phyloP scores from a whole-genome alignment of 2,329 filamentous ascomycete genomes.

The Raffaelea albimanens region DNA sequence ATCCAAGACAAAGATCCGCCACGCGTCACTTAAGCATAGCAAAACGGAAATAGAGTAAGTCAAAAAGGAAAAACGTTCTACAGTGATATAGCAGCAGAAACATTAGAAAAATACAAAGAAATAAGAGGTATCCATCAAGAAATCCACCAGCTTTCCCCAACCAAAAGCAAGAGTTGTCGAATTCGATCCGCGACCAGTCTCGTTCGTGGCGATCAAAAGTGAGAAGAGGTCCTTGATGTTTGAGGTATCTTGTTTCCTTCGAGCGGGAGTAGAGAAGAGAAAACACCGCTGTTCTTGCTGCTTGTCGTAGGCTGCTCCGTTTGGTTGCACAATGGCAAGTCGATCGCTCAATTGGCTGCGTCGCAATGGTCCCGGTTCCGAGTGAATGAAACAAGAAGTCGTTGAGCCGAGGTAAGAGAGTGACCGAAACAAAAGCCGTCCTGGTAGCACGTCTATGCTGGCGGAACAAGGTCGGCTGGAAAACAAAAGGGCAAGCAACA shows the following conservation, averaged over 20 bases:
- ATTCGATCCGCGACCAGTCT: not conserved
- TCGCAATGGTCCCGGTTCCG: too few species aligned
- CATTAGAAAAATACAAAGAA: slow-evolving; percentile 6
- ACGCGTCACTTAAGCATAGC: not conserved
- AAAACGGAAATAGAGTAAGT: not conserved
- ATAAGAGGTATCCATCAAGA: slow-evolving; percentile 11
- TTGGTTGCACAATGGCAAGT: too few species aligned
- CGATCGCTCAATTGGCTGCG: too few species aligned
- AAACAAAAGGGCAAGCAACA: too few species aligned
- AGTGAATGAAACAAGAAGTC: too few species aligned
- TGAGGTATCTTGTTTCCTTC: not conserved
- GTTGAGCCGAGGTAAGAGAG: too few species aligned
- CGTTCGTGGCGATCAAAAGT: not conserved
- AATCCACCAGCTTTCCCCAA: slow-evolving; percentile 6
- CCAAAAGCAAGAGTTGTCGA: not conserved
- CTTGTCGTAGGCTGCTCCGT: too few species aligned
- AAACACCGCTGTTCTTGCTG: not conserved
- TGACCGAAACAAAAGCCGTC: too few species aligned
- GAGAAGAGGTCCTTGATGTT: not conserved
- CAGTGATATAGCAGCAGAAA: slow-evolving; percentile 15
- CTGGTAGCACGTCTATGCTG: too few species aligned
- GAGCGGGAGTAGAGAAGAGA: not conserved
- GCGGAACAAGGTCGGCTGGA: too few species aligned
- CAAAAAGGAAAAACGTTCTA: slow-evolving; percentile 10
- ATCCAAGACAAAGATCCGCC: not conserved